These are phyloP conservation scores for Plantago ovata DNA, from an alignment of 257 asterid species.

Conservation along the genomic window DNA sequence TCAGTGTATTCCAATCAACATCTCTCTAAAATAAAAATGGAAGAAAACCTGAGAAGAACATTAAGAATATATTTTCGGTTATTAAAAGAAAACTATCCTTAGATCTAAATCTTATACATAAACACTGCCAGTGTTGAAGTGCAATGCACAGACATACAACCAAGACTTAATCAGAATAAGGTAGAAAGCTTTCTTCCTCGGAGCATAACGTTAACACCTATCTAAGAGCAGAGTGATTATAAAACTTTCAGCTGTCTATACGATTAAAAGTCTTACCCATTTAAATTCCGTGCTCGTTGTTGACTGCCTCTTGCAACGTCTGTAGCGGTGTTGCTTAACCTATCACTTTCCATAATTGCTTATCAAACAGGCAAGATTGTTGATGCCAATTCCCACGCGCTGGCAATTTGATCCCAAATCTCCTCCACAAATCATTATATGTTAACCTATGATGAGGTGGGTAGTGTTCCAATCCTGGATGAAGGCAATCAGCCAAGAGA, in stretches of 20 bases:
- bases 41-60: constrained; percentile 13
- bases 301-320: constrained; percentile 44
- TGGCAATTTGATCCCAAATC: constrained; percentile 43
- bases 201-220: neutral
- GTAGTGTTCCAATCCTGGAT: constrained; percentile 33
- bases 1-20: neutral
- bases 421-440: constrained; percentile 65
- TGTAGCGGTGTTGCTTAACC: constrained; percentile 36
- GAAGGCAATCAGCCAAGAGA: constrained; percentile 25
- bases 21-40: constrained; percentile 7
- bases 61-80: neutral
- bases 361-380: constrained; percentile 33
- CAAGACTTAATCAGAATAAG: neutral
- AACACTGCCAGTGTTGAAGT: neutral
- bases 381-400: constrained; percentile 43
- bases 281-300: constrained; percentile 55
- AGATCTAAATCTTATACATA: neutral
- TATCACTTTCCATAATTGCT: constrained; percentile 73
- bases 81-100: constrained; percentile 1
- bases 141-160: constrained; percentile 12
- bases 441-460: constrained; percentile 38
- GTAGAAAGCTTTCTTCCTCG: neutral
- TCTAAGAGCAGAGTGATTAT: neutral
- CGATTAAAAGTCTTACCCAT: constrained; percentile 52
- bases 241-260: constrained; percentile 1